Percentiles rank a stretch among this genome's conserved stretches.
Evolutionary conservation across 2,329 filamentous ascomycete species (phyloP).

Genomic region (Cladophialophora chaetospira): DNA sequence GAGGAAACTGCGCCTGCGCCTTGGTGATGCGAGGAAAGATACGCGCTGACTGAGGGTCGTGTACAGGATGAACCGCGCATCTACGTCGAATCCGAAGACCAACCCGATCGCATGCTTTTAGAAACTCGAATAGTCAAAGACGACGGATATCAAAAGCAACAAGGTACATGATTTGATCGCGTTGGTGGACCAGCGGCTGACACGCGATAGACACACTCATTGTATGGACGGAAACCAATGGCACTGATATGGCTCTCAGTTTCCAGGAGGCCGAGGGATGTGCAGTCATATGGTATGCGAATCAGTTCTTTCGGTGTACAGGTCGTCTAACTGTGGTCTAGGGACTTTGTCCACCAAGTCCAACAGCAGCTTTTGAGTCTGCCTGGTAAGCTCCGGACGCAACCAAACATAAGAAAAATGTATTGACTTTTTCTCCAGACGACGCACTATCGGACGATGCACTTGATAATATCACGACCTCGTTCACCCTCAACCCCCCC

Average conservation of each 20-base stretch:
- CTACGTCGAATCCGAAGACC: conserved; percentile 89
- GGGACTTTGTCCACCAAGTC: conserved; percentile 87
- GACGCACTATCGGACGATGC: conserved; percentile 87
- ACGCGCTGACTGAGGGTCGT: conserved; percentile 12
- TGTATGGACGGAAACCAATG: conserved; percentile 92
- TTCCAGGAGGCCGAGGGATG: conserved; percentile 98
- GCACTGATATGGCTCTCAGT: conserved; percentile 94
- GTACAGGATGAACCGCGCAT: conserved; percentile 78
- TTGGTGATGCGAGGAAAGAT: not conserved
- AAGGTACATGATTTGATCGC: conserved; percentile 62
- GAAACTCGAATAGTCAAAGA: conserved; percentile 90
- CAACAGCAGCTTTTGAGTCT: conserved; percentile 72
- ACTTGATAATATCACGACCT: conserved; percentile 67
- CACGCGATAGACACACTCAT: conserved; percentile 79
- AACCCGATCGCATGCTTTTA: conserved; percentile 77
- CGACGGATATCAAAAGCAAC: conserved; percentile 97
- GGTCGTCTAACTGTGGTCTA: conserved; percentile 42
- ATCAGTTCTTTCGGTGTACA: conserved; percentile 21
- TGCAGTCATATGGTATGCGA: conserved; percentile 77
- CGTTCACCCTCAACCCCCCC: conserved; percentile 74
- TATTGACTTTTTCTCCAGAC: conserved; percentile 55
- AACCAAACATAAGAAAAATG: not conserved
- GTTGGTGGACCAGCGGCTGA: conserved; percentile 28
- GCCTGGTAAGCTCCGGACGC: conserved; percentile 42
- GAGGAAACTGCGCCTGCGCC: not conserved